Evolutionary conservation across 2,329 filamentous ascomycete species (phyloP), one percentile per base, ranked within the genome.

Genomic region (Orbilia ellipsospora): DNA sequence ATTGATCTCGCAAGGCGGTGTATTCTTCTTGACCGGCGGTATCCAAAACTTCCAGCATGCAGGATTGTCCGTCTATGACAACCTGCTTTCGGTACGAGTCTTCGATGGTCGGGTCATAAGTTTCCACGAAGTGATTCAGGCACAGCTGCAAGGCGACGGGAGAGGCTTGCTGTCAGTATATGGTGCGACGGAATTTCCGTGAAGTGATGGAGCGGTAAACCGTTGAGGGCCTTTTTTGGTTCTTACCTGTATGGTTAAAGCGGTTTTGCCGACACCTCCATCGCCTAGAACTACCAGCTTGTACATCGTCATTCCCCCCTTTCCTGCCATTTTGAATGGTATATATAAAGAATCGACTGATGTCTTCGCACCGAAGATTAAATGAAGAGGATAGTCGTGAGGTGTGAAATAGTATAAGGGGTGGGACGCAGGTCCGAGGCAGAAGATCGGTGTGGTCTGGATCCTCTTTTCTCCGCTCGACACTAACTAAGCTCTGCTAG

Each of bases 1-100:
- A 98, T 85, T 98, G 95, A 83, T 98, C 95, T 81, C 95, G 88
- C 80, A 98, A 85, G 55, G 95, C 95, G 78, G 94, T 97, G 84
- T 98, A 99, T 85, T 99, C 95, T 85, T 99, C 95, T 83, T 99
- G 95, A 70, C 95, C 95, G 62, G 95, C 95, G 65, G 95, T 99
- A 84, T 99, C 95, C 80, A 97, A 88, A 56, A 97, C 93, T 83
- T 98, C 94, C 80, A 97, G 89, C 94, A 97, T 97, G 85, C 94
- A 97, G 52, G 94, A 93, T 83, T 96, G 92, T 77, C 90, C 88
- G 82, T 98, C 95, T 83, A 98, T 98, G 81, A 97, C 92, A 76
- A 94, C 91, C 83, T 94, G 91, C 84, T 94, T 94, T 80, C 92
- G 88, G 82, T 94, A 94, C 73, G 92, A 94, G 83, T 94, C 92